Conservation (phyloP, 306 rosid species). For the Phaseolus lunatus region DNA sequence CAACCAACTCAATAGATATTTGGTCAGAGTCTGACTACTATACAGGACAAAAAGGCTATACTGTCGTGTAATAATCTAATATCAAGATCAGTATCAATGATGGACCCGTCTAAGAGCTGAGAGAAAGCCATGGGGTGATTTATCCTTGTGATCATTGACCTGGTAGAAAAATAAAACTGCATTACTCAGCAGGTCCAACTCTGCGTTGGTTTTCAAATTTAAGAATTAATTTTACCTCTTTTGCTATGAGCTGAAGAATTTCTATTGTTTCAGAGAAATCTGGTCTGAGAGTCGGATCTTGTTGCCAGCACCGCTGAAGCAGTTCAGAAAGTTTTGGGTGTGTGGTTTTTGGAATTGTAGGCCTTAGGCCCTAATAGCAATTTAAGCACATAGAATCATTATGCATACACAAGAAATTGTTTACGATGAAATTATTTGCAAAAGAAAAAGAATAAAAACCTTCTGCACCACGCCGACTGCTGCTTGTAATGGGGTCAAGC, state of each 20-base stretch:
- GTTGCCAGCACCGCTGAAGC: constrained; percentile 91
- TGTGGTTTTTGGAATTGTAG: constrained; percentile 76
- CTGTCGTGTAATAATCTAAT: constrained; percentile 39
- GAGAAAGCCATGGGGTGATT: constrained; percentile 63
- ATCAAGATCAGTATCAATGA: constrained; percentile 51
- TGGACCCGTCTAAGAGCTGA: constrained; percentile 68
- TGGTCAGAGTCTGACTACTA: constrained; percentile 55
- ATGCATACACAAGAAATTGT: constrained; percentile 8
- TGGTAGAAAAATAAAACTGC: constrained; percentile 47
- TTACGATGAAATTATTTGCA: not conserved
- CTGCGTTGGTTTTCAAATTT: not conserved
- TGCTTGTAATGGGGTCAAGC: constrained; percentile 93
- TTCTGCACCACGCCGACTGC: constrained; percentile 99
- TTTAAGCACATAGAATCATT: constrained; percentile 33
- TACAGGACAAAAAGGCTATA: constrained; percentile 51
- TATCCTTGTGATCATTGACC: constrained; percentile 64
- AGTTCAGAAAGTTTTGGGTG: constrained; percentile 76
- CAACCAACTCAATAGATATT: constrained; percentile 42
- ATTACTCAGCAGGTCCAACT: constrained; percentile 13
- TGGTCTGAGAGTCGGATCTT: constrained; percentile 83
- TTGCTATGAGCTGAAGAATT: constrained; percentile 69
- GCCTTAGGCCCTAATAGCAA: constrained; percentile 77
- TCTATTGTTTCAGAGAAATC: constrained; percentile 75
- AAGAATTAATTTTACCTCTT: constrained; percentile 65
- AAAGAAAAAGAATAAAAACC: constrained; percentile 57